Percentiles rank a stretch among this genome's conserved stretches.
phyloP scores from a whole-genome alignment of 495 filamentous ascomycete genomes.

The Durotheca rogersii region DNA sequence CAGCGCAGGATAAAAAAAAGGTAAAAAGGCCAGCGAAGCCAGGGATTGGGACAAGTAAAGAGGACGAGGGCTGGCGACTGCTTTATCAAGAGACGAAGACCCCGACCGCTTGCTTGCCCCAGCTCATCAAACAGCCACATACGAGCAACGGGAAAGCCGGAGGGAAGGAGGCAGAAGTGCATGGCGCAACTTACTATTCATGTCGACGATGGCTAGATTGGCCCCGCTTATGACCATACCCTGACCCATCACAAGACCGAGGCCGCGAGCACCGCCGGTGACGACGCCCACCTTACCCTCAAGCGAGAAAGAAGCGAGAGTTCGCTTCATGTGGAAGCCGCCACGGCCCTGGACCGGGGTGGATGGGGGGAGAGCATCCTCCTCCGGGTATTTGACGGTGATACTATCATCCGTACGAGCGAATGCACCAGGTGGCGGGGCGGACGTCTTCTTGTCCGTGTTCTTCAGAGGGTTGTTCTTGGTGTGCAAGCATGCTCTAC shows the following conservation, averaged over 20 bases:
- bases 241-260: conserved; percentile 90
- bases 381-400: conserved; percentile 72
- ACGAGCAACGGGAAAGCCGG: background rate
- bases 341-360: conserved; percentile 70
- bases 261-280: conserved; percentile 81
- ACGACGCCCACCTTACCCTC: conserved; percentile 77
- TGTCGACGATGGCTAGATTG: conserved; percentile 86
- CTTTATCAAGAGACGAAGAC: too few relatives aligned
- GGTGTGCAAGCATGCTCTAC: conserved; percentile 29
- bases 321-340: conserved; percentile 52
- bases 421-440: conserved; percentile 49
- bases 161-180: conserved; percentile 7
- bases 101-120: too few relatives aligned
- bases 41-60: background rate
- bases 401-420: conserved; percentile 79
- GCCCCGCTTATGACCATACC: conserved; percentile 82
- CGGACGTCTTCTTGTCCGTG: conserved; percentile 28
- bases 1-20: background rate
- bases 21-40: background rate
- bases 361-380: conserved; percentile 63
- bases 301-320: conserved; percentile 66
- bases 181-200: conserved; percentile 72
- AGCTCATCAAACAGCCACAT: too few relatives aligned
- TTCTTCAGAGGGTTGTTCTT: conserved; percentile 32
- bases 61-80: too few relatives aligned